Percentiles rank a stretch among this genome's conserved stretches.
Conservation (phyloP, 345 rosid species). For the Conringia planisiliqua region DNA sequence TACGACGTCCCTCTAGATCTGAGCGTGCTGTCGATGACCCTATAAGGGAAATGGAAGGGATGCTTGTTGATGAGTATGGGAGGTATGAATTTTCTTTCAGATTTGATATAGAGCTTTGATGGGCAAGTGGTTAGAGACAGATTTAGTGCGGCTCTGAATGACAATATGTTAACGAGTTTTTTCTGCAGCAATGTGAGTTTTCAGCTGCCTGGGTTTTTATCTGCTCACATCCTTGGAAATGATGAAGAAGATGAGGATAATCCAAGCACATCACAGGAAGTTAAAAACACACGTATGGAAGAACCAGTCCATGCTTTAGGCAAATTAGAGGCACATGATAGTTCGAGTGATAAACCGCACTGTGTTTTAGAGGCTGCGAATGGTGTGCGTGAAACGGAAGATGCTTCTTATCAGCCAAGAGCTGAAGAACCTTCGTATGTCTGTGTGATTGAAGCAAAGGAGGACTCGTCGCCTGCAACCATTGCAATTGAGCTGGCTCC, state of each 20-base stretch:
- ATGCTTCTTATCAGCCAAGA: conserved; percentile 65
- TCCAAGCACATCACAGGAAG: conserved; percentile 43
- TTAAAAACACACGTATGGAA: conserved; percentile 36
- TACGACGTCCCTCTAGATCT: conserved; percentile 80
- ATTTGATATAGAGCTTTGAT: neutral
- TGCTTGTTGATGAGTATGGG: conserved; percentile 98
- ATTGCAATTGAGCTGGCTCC: conserved; percentile 36
- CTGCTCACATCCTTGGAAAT: conserved; percentile 60
- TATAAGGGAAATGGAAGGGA: conserved; percentile 96
- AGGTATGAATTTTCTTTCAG: conserved; percentile 47
- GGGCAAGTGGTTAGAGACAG: neutral
- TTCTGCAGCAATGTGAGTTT: conserved; percentile 76
- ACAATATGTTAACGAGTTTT: neutral
- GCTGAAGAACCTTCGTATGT: conserved; percentile 41
- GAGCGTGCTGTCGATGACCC: conserved; percentile 96
- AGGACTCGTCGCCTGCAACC: conserved; percentile 27
- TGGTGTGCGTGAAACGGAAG: conserved; percentile 91
- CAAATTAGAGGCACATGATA: conserved; percentile 45
- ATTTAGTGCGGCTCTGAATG: neutral
- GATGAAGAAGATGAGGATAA: conserved; percentile 59
- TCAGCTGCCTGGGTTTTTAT: conserved; percentile 74
- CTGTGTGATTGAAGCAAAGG: conserved; percentile 38
- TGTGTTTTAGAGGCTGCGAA: conserved; percentile 74
- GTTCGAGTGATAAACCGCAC: conserved; percentile 62
- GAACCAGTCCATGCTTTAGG: conserved; percentile 40